Percentiles rank a stretch among this genome's conserved stretches.
These are phyloP conservation scores for Grammothele lineata DNA, from an alignment of 768 basidiomycete species.

Conservation along the genomic window DNA sequence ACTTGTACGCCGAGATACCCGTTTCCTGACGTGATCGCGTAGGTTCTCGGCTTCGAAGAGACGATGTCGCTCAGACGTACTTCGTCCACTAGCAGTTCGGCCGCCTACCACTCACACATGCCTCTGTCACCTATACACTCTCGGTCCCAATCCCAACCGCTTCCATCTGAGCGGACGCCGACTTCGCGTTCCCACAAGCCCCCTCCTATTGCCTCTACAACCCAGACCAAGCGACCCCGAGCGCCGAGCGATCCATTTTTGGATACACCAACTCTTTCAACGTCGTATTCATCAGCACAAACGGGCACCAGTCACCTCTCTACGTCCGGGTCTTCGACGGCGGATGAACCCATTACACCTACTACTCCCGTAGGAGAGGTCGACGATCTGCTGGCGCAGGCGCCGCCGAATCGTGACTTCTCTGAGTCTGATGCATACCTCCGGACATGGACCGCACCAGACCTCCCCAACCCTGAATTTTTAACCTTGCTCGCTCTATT, in stretches of 20 bases:
- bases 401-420: constrained; percentile 27
- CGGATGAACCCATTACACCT: constrained; percentile 40
- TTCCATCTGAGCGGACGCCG: constrained; percentile 31
- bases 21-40: constrained; percentile 11
- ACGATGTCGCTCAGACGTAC: constrained; percentile 28
- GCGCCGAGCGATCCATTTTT: constrained; percentile 80
- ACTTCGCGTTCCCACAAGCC: constrained; percentile 29
- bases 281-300: constrained; percentile 51
- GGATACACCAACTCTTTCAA: constrained; percentile 61
- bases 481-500: constrained; percentile 66
- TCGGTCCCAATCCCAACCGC: constrained; percentile 54
- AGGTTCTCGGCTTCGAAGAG: constrained; percentile 78
- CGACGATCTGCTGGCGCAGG: constrained; percentile 23
- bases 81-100: constrained; percentile 22
- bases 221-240: constrained; percentile 58
- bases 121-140: constrained; percentile 41
- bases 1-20: too few species aligned
- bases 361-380: constrained; percentile 25
- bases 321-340: constrained; percentile 29
- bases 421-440: constrained; percentile 44
- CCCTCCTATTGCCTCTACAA: constrained; percentile 37
- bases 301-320: constrained; percentile 24
- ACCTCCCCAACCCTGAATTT: constrained; percentile 73
- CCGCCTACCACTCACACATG: constrained; percentile 30
- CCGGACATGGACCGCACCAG: constrained; percentile 79